Conservation (phyloP, 768 basidiomycete genomes). For the Boletus sp. region DNA sequence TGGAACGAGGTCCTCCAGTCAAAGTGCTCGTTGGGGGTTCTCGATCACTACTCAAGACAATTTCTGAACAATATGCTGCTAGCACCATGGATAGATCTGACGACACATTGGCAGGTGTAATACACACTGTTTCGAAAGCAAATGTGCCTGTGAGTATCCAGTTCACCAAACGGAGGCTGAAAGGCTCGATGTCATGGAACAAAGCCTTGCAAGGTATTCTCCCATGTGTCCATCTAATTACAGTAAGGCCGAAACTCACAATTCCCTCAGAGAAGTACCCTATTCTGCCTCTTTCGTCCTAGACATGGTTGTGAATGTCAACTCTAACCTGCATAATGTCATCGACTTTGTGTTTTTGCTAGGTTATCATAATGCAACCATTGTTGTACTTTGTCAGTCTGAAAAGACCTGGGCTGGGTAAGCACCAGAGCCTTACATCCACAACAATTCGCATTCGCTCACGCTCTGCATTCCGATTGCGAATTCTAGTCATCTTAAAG, state of each 20-base stretch:
- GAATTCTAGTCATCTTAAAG: constrained; percentile 66
- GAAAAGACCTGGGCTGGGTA: constrained; percentile 93
- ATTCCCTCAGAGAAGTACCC: constrained; percentile 74
- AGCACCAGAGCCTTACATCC: constrained; percentile 14
- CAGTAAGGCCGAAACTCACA: constrained; percentile 1
- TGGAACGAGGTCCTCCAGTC: too few species aligned
- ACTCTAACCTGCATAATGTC: constrained; percentile 77
- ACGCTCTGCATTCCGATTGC: not conserved
- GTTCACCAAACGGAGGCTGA: constrained; percentile 84
- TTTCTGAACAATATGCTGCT: too few species aligned
- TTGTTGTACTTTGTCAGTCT: constrained; percentile 85
- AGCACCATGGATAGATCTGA: too few species aligned
- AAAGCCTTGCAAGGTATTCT: constrained; percentile 51
- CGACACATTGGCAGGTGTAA: too few species aligned
- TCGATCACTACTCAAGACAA: too few species aligned
- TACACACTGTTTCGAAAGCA: too few species aligned
- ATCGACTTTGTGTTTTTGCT: constrained; percentile 89
- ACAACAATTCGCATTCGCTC: not conserved
- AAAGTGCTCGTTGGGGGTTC: too few species aligned
- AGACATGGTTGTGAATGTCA: constrained; percentile 71
- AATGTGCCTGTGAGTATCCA: constrained; percentile 37
- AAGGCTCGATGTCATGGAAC: constrained; percentile 73
- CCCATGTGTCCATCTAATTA: constrained; percentile 5
- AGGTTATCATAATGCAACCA: constrained; percentile 92
- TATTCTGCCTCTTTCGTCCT: constrained; percentile 94